Percentiles rank a stretch among this genome's conserved stretches.
Evolutionary conservation across 2,329 filamentous ascomycete genomes (phyloP).

Genomic region (Fusarium chuoi): DNA sequence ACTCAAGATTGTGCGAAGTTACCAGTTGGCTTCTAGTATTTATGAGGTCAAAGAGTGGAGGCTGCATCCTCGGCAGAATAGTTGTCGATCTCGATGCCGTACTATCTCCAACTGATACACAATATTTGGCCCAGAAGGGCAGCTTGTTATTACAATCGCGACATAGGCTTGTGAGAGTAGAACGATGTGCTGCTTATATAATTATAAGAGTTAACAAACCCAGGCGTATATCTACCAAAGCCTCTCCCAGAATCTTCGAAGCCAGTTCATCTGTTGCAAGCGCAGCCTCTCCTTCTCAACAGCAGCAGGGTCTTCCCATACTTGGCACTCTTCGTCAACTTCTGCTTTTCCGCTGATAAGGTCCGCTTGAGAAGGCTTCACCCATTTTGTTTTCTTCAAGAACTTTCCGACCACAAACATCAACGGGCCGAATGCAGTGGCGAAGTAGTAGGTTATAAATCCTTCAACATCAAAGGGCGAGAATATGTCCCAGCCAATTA

Average conservation of each 20-base stretch:
- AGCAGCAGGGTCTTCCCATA: neutral
- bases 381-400: neutral
- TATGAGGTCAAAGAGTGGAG: neutral
- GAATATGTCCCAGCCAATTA: neutral
- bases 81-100: neutral
- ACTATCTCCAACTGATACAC: neutral
- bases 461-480: neutral
- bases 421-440: neutral
- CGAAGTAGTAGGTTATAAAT: neutral
- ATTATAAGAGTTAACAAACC: neutral
- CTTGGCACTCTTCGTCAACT: neutral
- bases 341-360: neutral
- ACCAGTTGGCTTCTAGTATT: neutral
- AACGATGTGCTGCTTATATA: neutral
- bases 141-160: accelerated
- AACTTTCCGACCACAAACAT: neutral
- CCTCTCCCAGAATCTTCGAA: neutral
- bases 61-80: neutral
- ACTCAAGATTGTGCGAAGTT: accelerated
- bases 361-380: neutral
- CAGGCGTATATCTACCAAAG: neutral
- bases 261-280: neutral
- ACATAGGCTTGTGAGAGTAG: no score
- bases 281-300: neutral
- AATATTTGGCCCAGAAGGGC: neutral